Evolutionary conservation across 139 green algal genomes (phyloP).

Genomic region (Dunaliella sp.): DNA sequence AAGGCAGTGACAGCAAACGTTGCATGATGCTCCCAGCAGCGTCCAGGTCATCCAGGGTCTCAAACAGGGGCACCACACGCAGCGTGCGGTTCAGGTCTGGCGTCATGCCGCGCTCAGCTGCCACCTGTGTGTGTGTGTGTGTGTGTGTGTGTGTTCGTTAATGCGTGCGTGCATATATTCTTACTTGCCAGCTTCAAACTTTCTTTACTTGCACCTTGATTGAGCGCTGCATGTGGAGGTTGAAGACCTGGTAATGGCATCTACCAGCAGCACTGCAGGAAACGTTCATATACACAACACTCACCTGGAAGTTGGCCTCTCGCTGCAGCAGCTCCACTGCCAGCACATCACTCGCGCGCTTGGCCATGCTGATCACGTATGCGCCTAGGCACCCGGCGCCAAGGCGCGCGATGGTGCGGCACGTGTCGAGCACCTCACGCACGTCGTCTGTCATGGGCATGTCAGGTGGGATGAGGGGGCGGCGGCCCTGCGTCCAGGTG

Average conservation of each 20-base stretch:
- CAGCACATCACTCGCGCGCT: slow-evolving; percentile 85
- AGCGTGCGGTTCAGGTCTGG: slow-evolving; percentile 50
- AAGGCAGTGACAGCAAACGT: slow-evolving; percentile 57
- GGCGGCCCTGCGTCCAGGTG: slow-evolving; percentile 68
- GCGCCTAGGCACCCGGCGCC: slow-evolving; percentile 70
- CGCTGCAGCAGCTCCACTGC: slow-evolving; percentile 93
- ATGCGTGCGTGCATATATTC: no score
- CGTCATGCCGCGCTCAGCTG: slow-evolving; percentile 29
- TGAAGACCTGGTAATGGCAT: no score
- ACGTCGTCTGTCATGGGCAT: slow-evolving; percentile 79
- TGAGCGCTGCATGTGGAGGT: no score
- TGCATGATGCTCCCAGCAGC: slow-evolving; percentile 49
- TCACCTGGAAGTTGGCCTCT: slow-evolving; percentile 64
- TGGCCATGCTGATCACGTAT: slow-evolving; percentile 97
- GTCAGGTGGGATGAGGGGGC: slow-evolving; percentile 83
- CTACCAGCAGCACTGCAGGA: no score
- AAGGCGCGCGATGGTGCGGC: slow-evolving; percentile 37
- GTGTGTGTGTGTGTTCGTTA: no score
- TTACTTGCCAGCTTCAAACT: no score
- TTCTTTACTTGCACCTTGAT: no score
- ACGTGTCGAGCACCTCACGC: slow-evolving; percentile 83
- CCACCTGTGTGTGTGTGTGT: no score
- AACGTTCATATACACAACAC: slow-evolving; percentile 7
- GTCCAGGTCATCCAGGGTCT: slow-evolving; percentile 89
- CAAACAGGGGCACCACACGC: slow-evolving; percentile 94